phyloP scores from a whole-genome alignment of 257 asterid genomes.

The Pogostemon cablin region DNA sequence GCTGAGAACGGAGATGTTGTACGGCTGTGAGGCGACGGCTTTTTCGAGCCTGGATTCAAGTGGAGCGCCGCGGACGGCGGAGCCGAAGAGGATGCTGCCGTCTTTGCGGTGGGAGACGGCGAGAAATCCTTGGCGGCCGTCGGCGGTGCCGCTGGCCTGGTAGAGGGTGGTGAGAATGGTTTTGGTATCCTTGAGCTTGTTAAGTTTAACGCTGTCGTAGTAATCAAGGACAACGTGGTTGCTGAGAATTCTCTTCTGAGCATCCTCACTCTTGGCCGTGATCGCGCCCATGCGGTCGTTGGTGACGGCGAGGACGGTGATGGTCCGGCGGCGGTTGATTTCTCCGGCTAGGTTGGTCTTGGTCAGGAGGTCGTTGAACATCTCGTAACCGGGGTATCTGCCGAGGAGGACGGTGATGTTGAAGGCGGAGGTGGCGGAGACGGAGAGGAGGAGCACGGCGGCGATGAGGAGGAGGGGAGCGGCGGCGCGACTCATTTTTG shows the following conservation, averaged over 20 bases:
- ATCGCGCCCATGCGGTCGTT: slow-evolving; percentile 49
- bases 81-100: slow-evolving; percentile 56
- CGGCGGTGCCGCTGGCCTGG: slow-evolving; percentile 54
- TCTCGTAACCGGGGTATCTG: slow-evolving; percentile 51
- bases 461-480: slow-evolving; percentile 28
- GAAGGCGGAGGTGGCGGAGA: slow-evolving; percentile 45
- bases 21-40: slow-evolving; percentile 52
- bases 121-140: slow-evolving; percentile 62
- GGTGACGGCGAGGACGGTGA: slow-evolving; percentile 67
- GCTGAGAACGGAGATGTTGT: slow-evolving; percentile 62
- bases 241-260: slow-evolving; percentile 47
- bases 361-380: slow-evolving; percentile 48
- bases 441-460: slow-evolving; percentile 40
- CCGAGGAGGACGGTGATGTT: slow-evolving; percentile 62
- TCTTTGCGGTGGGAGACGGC: slow-evolving; percentile 43
- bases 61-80: slow-evolving; percentile 53
- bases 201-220: slow-evolving; percentile 59
- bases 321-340: slow-evolving; percentile 50
- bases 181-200: slow-evolving; percentile 37
- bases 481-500: slow-evolving; percentile 53
- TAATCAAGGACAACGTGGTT: slow-evolving; percentile 74
- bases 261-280: slow-evolving; percentile 41
- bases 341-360: slow-evolving; percentile 42
- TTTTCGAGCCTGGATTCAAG: slow-evolving; percentile 34
- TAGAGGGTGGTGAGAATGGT: slow-evolving; percentile 56